phyloP scores from a whole-genome alignment of 495 filamentous ascomycete genomes.

The Astrocystis sublimbata region DNA sequence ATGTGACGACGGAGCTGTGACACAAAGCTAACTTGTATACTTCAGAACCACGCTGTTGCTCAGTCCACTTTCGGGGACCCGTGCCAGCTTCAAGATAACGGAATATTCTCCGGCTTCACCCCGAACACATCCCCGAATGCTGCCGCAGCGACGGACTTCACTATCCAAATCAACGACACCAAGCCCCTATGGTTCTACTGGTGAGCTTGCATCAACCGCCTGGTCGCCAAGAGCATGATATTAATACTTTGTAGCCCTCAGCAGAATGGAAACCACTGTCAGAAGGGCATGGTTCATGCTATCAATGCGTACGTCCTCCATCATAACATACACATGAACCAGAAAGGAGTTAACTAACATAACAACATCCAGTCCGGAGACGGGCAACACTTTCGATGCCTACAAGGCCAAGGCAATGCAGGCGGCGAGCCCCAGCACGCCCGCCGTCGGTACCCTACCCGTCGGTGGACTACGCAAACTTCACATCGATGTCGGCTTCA shows the following conservation, averaged over 20 bases:
- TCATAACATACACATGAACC: not conserved
- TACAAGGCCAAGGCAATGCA: constrained; percentile 33
- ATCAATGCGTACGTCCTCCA: constrained; percentile 39
- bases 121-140: constrained; percentile 34
- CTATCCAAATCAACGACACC: constrained; percentile 58
- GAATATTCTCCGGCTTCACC: constrained; percentile 54
- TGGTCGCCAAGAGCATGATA: not conserved
- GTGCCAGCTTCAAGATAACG: constrained; percentile 53
- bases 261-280: constrained; percentile 42
- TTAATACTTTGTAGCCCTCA: constrained; percentile 30
- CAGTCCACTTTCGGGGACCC: constrained; percentile 59
- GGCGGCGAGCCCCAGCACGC: constrained; percentile 32
- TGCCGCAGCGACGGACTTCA: constrained; percentile 48
- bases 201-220: constrained; percentile 26
- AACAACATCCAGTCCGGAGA: constrained; percentile 27
- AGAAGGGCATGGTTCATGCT: constrained; percentile 43
- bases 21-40: not conserved
- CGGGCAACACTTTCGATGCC: constrained; percentile 39
- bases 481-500: constrained; percentile 38
- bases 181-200: constrained; percentile 65
- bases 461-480: constrained; percentile 36
- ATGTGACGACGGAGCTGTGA: not conserved
- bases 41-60: constrained; percentile 60
- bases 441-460: constrained; percentile 33
- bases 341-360: constrained; percentile 8